Conservation (phyloP, 352 stramenopile genomes). For the Globisporangium takayamanum region DNA sequence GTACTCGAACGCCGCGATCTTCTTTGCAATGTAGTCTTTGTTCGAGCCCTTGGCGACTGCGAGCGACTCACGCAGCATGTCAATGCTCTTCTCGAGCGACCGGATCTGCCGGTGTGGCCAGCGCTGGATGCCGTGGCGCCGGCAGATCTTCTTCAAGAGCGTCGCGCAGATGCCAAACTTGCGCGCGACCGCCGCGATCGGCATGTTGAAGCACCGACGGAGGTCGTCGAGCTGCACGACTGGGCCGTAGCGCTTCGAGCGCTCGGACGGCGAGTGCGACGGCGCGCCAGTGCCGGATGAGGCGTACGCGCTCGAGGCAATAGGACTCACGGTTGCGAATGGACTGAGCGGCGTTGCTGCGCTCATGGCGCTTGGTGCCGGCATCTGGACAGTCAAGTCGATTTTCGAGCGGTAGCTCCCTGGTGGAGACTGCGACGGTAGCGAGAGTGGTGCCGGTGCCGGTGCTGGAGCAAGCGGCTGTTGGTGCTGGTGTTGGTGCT, state of each 20-base stretch:
- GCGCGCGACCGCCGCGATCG: conserved; percentile 67
- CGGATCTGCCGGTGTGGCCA: conserved; percentile 83
- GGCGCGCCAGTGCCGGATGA: conserved; percentile 6
- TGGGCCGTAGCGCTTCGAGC: conserved; percentile 53
- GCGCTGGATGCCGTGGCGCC: conserved; percentile 72
- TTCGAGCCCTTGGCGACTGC: conserved; percentile 65
- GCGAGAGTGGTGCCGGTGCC: background rate
- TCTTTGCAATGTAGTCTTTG: conserved; percentile 77
- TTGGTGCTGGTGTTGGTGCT: background rate
- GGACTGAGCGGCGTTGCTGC: conserved; percentile 2
- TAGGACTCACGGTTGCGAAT: conserved; percentile 34
- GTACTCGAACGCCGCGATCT: conserved; percentile 77
- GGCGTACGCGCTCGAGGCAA: conserved; percentile 30
- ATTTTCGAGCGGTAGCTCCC: conserved; percentile 42
- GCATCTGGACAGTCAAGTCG: conserved; percentile 39
- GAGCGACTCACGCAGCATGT: conserved; percentile 71
- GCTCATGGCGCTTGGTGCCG: conserved; percentile 7
- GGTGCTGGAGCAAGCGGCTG: background rate
- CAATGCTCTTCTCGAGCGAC: conserved; percentile 77
- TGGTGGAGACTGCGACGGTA: background rate
- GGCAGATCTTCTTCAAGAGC: conserved; percentile 81
- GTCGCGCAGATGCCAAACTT: conserved; percentile 86
- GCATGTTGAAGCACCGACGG: conserved; percentile 79
- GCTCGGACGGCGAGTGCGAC: conserved; percentile 27
- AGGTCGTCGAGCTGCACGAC: conserved; percentile 74